Evolutionary conservation across 805 yeast species (phyloP).

Genomic region (Lachancea cidri): DNA sequence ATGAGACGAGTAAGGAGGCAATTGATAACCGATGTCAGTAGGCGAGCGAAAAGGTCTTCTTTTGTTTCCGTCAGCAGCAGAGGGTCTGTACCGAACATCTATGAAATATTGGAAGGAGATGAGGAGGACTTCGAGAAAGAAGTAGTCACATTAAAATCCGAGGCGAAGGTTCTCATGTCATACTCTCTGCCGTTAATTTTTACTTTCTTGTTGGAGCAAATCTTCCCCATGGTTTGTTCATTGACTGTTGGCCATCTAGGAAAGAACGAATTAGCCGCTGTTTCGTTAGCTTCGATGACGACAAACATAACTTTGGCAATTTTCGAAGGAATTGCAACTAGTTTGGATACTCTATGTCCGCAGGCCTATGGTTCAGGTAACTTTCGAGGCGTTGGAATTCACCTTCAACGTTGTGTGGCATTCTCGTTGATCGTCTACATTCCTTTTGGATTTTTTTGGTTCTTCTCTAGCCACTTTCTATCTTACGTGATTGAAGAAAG

Average conservation of each 20-base stretch:
- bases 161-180: constrained; percentile 32
- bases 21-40: constrained; percentile 3
- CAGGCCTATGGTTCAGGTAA: constrained; percentile 83
- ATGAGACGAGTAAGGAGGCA: constrained; percentile 29
- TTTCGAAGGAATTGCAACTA: constrained; percentile 78
- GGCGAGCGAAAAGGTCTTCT: constrained; percentile 22
- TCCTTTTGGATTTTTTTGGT: constrained; percentile 58
- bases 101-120: constrained; percentile 24
- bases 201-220: constrained; percentile 68
- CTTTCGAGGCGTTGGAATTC: constrained; percentile 62
- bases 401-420: constrained; percentile 65
- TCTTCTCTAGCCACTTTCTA: constrained; percentile 46
- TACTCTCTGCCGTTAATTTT: constrained; percentile 53
- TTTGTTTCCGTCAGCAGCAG: constrained; percentile 27
- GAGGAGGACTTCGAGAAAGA: constrained; percentile 31
- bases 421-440: constrained; percentile 51
- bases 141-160: constrained; percentile 34
- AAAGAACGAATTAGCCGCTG: constrained; percentile 74
- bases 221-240: constrained; percentile 74
- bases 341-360: constrained; percentile 76
- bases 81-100: constrained; percentile 31
- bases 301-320: constrained; percentile 75
- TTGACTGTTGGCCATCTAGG: constrained; percentile 83
- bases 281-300: constrained; percentile 78
- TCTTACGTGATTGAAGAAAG: constrained; percentile 45